Conservation (phyloP, 441 rosid genomes). For the Euphorbia schlechtendalii region DNA sequence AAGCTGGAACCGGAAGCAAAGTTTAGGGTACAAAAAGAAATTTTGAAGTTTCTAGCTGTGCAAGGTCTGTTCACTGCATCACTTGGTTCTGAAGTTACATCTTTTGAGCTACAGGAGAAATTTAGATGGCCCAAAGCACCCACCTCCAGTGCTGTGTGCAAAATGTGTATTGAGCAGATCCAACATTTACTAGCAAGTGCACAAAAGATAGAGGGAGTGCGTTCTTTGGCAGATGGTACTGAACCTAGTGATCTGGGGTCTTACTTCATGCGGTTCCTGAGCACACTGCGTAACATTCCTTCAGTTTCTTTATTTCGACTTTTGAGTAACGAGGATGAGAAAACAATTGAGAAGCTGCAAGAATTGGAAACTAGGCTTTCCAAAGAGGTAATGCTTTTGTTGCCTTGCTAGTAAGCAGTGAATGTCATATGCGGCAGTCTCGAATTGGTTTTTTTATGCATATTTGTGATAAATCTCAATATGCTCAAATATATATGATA, state of each 20-base stretch:
- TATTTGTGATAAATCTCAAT: too few species aligned
- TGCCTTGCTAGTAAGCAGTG: conserved; percentile 1
- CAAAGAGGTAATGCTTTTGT: conserved; percentile 46
- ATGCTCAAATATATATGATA: too few species aligned
- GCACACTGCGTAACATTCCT: conserved; percentile 85
- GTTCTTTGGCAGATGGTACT: conserved; percentile 32
- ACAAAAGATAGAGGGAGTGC: conserved; percentile 55
- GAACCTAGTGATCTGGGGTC: conserved; percentile 74
- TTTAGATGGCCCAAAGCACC: too few species aligned
- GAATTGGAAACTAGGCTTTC: conserved; percentile 64
- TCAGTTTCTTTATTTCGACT: conserved; percentile 83
- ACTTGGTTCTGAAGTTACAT: conserved; percentile 59
- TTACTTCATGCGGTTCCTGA: conserved; percentile 73
- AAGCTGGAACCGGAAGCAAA: conserved; percentile 68
- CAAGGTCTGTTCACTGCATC: conserved; percentile 92
- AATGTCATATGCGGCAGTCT: background rate
- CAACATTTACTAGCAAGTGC: conserved; percentile 70
- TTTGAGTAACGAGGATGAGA: conserved; percentile 69
- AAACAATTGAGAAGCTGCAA: conserved; percentile 58
- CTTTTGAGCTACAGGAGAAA: too few species aligned
- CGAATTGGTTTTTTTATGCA: too few species aligned
- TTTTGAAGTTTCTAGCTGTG: conserved; percentile 85
- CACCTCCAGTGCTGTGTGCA: conserved; percentile 39
- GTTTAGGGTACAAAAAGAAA: conserved; percentile 68
- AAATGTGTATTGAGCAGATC: conserved; percentile 84